Conservation (phyloP, 2,329 filamentous ascomycete species). For the Aspergillus sp. region DNA sequence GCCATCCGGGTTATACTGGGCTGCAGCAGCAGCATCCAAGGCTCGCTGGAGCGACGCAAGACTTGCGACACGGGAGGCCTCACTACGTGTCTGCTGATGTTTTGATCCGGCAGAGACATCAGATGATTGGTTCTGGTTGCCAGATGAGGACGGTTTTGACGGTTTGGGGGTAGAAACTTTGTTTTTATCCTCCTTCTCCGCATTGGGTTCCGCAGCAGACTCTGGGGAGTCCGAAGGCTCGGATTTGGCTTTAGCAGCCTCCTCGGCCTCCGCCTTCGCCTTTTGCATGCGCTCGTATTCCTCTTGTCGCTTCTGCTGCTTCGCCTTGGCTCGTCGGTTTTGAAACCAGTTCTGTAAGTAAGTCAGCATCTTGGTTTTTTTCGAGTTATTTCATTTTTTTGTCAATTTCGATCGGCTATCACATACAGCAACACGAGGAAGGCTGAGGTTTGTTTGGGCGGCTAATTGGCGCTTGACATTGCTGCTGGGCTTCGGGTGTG, state of each 20-base stretch:
- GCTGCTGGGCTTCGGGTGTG: slow-evolving; percentile 52
- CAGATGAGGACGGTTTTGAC: slow-evolving; percentile 23
- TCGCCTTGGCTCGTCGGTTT: slow-evolving; percentile 53
- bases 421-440: slow-evolving; percentile 52
- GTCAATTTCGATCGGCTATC: not conserved
- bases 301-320: slow-evolving; percentile 51
- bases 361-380: not conserved
- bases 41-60: slow-evolving; percentile 47
- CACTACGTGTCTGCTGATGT: slow-evolving; percentile 39
- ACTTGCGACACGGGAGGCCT: slow-evolving; percentile 41
- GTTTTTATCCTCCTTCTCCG: slow-evolving; percentile 23
- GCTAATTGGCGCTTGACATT: slow-evolving; percentile 52
- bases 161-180: slow-evolving; percentile 28
- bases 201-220: slow-evolving; percentile 25
- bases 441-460: slow-evolving; percentile 48
- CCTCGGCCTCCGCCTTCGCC: slow-evolving; percentile 36
- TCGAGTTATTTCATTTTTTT: slow-evolving; percentile 7
- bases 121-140: slow-evolving; percentile 20
- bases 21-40: slow-evolving; percentile 43
- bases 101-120: slow-evolving; percentile 27
- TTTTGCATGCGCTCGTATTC: slow-evolving; percentile 50
- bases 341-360: slow-evolving; percentile 52
- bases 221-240: slow-evolving; percentile 27
- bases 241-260: slow-evolving; percentile 33
- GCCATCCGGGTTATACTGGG: slow-evolving; percentile 29